These are phyloP conservation scores for Phialemoniopsis sp. DNA, from an alignment of 2,329 filamentous ascomycete species.

Conservation along the genomic window DNA sequence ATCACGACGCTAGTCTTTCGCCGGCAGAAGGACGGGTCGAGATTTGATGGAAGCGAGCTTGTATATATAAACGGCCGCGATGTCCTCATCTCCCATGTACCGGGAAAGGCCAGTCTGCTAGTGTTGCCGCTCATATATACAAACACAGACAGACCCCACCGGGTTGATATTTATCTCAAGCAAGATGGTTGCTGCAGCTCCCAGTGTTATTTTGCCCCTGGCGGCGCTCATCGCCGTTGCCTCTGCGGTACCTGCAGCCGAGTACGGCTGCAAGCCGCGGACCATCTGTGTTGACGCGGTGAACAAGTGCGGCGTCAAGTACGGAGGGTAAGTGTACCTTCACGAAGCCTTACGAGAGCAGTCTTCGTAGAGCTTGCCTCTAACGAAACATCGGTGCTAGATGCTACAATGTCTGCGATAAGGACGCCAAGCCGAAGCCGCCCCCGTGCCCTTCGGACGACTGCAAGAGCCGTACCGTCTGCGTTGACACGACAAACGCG, in stretches of 20 bases:
- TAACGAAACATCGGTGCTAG: neutral
- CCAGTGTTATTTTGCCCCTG: neutral
- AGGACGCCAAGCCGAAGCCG: neutral
- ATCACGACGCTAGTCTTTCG: too few species aligned
- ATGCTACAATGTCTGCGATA: slow-evolving; percentile 3
- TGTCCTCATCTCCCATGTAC: too few species aligned
- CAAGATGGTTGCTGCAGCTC: too few species aligned
- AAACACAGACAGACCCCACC: too few species aligned
- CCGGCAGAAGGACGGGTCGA: too few species aligned
- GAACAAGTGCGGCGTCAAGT: slow-evolving; percentile 11
- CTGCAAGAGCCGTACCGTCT: neutral
- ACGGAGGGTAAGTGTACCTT: slow-evolving; percentile 9
- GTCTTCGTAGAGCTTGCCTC: too few species aligned
- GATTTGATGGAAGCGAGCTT: too few species aligned
- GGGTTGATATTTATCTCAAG: too few species aligned
- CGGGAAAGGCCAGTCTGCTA: too few species aligned
- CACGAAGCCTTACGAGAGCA: neutral
- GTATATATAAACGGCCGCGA: too few species aligned
- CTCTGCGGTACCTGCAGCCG: neutral
- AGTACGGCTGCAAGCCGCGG: slow-evolving; percentile 2
- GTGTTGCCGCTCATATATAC: too few species aligned
- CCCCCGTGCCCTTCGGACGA: neutral
- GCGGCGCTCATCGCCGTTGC: slow-evolving; percentile 4
- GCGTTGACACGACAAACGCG: neutral
- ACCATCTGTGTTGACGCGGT: slow-evolving; percentile 13